These are phyloP conservation scores for Puccinia hordei DNA, from an alignment of 1,284 basidiomycete genomes.

Conservation along the genomic window DNA sequence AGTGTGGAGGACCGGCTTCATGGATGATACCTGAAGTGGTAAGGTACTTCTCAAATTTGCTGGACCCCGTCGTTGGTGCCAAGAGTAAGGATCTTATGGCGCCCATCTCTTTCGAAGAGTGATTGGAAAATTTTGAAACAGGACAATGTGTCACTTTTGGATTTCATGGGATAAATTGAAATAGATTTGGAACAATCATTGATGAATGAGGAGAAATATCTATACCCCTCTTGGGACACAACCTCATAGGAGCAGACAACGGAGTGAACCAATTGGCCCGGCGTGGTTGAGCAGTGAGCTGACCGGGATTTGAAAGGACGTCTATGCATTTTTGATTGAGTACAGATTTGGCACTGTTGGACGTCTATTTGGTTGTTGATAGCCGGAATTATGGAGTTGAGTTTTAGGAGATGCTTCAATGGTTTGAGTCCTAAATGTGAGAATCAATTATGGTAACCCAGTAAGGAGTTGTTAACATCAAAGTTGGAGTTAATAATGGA, in stretches of 20 bases:
- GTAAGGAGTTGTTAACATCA: not conserved
- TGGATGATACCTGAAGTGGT: conserved; percentile 34
- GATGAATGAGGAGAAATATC: conserved; percentile 12
- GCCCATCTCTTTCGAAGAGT: conserved; percentile 31
- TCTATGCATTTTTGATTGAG: not conserved
- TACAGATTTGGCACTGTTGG: not conserved
- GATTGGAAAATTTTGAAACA: conserved; percentile 17
- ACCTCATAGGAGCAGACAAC: not conserved
- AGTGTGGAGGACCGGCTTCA: conserved; percentile 35
- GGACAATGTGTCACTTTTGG: conserved; percentile 25
- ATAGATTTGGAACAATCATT: conserved; percentile 27
- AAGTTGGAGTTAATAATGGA: not conserved
- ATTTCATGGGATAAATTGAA: conserved; percentile 24
- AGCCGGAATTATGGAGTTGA: not conserved
- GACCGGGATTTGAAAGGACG: not conserved
- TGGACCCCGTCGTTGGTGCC: conserved; percentile 46
- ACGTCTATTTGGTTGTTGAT: not conserved
- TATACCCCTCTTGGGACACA: not conserved
- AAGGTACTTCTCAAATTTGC: conserved; percentile 13
- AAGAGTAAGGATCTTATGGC: conserved; percentile 28
- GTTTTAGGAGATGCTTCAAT: not conserved
- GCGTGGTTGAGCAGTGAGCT: not conserved
- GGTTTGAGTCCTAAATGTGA: not conserved
- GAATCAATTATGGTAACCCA: not conserved
- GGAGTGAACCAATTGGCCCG: not conserved